Evolutionary conservation across 495 filamentous ascomycete genomes (phyloP).

Genomic region (Hypomontagnella submonticulosa): DNA sequence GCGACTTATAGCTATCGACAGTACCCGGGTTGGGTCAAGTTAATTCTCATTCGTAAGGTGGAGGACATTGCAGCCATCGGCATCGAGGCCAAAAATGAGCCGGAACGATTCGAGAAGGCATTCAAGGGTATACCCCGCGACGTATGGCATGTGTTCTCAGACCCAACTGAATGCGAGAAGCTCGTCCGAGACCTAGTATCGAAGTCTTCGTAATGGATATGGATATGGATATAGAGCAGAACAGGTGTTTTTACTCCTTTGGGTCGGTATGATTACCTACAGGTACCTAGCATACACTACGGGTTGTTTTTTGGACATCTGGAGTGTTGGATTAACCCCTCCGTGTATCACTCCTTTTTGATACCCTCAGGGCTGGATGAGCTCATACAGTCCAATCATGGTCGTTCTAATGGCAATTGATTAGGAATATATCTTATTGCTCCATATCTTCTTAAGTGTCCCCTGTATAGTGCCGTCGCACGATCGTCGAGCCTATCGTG

Average conservation of each 20-base stretch:
- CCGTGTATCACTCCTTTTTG: no score
- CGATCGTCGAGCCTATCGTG: no score
- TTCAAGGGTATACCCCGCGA: conserved; percentile 77
- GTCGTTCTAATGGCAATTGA: no score
- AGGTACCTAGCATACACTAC: no score
- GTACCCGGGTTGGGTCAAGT: conserved; percentile 77
- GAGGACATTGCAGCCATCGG: conserved; percentile 77
- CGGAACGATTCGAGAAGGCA: conserved; percentile 80
- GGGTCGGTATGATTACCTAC: background rate
- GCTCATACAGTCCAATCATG: no score
- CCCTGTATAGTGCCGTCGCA: background rate
- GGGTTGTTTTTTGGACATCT: no score
- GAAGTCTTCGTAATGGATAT: conserved; percentile 5
- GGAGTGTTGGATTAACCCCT: no score
- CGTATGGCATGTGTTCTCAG: conserved; percentile 83
- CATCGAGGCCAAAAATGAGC: conserved; percentile 74
- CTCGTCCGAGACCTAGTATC: conserved; percentile 53
- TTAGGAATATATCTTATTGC: no score
- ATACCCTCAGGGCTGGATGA: no score
- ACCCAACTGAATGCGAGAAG: conserved; percentile 69
- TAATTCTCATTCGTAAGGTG: conserved; percentile 86
- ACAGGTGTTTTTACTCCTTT: background rate
- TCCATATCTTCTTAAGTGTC: no score
- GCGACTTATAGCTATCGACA: conserved; percentile 51
- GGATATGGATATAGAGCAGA: background rate